Evolutionary conservation across 208 protist genomes (phyloP).

Genomic region (Acanthamoeba rhysodes): DNA sequence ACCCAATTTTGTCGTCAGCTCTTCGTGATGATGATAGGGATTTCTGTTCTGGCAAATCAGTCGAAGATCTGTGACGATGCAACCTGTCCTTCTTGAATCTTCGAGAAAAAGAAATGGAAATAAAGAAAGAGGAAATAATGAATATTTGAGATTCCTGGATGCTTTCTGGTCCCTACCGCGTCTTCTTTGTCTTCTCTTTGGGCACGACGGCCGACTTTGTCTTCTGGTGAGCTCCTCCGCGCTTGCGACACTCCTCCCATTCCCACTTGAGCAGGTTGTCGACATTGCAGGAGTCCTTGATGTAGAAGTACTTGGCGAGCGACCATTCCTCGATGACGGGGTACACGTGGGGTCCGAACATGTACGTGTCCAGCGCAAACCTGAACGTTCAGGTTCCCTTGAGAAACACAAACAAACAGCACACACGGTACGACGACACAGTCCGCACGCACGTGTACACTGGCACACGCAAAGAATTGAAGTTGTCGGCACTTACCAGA

Average conservation of each 20-base stretch:
- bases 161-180: no score
- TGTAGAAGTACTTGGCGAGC: constrained; percentile 55
- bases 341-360: constrained; percentile 8
- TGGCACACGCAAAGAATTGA: neutral
- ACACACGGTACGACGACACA: neutral
- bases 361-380: constrained; percentile 56
- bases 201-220: neutral
- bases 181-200: neutral
- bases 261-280: constrained; percentile 58
- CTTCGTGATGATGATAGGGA: neutral
- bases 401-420: no score
- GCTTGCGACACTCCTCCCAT: constrained; percentile 48
- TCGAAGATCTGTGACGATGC: no score
- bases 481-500: neutral
- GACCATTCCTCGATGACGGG: constrained; percentile 10
- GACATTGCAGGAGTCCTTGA: constrained; percentile 40
- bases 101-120: neutral
- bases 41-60: no score
- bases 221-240: neutral
- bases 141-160: neutral
- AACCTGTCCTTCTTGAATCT: no score
- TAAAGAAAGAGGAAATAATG: neutral
- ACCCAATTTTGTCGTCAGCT: neutral
- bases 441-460: neutral
- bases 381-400: neutral